Evolutionary conservation across 306 rosid species (phyloP).

Genomic region (Luffa aegyptiaca): DNA sequence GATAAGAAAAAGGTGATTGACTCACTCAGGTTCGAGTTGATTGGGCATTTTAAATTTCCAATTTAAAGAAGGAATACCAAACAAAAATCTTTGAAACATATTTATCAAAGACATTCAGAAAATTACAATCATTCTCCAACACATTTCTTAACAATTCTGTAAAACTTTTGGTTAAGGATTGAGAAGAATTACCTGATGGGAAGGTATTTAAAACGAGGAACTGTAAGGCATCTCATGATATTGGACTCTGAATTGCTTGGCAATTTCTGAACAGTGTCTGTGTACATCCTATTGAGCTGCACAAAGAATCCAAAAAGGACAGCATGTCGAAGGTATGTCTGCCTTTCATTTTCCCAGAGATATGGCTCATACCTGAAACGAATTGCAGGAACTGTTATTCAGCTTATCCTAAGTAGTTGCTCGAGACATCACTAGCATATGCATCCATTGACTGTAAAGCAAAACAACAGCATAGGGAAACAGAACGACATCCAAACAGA

Average conservation of each 20-base stretch:
- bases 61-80: not conserved
- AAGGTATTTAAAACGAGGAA: conserved; percentile 96
- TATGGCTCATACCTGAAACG: conserved; percentile 74
- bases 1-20: not conserved
- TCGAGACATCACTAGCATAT: not conserved
- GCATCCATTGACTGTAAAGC: not conserved
- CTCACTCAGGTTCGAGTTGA: not conserved
- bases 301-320: conserved; percentile 96
- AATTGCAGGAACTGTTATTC: not conserved
- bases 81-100: not conserved
- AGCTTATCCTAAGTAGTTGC: not conserved
- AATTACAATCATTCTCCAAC: not conserved
- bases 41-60: not conserved
- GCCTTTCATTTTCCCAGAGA: conserved; percentile 98
- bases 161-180: not conserved
- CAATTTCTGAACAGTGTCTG: conserved; percentile 81
- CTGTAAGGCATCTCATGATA: conserved; percentile 86
- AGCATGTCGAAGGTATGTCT: conserved; percentile 86
- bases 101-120: not conserved
- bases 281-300: conserved; percentile 88
- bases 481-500: not conserved
- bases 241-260: conserved; percentile 96
- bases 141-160: not conserved
- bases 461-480: not conserved
- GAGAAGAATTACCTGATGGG: conserved; percentile 76